These are phyloP conservation scores for Litchi chinensis DNA, from an alignment of 345 rosid species.

Conservation along the genomic window DNA sequence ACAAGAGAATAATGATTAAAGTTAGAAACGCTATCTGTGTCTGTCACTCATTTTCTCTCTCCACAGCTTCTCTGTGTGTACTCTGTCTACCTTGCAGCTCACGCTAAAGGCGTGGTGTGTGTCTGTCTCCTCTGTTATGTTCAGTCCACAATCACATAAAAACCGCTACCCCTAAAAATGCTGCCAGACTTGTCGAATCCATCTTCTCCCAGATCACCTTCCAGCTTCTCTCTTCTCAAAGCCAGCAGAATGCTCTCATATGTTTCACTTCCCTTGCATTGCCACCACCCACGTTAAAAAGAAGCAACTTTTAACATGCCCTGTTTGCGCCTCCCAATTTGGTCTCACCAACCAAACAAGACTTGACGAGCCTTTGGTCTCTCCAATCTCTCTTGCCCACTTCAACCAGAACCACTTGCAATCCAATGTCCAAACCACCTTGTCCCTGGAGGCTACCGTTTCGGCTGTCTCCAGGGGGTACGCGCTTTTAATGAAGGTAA, in stretches of 20 bases:
- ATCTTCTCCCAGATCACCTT: constrained; percentile 75
- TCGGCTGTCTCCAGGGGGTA: constrained; percentile 54
- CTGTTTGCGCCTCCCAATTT: constrained; percentile 63
- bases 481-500: constrained; percentile 60
- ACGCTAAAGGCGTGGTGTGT: constrained; percentile 77
- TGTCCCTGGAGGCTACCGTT: constrained; percentile 64
- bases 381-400: constrained; percentile 53
- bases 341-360: constrained; percentile 23
- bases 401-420: constrained; percentile 40
- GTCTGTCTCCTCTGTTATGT: constrained; percentile 50
- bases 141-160: constrained; percentile 39
- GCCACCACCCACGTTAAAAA: constrained; percentile 44
- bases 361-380: constrained; percentile 63
- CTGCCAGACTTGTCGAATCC: constrained; percentile 23
- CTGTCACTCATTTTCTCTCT: constrained; percentile 21
- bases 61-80: background rate
- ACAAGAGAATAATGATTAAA: background rate
- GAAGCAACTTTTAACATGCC: constrained; percentile 55
- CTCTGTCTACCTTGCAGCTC: constrained; percentile 53
- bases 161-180: no score
- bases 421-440: background rate
- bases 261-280: constrained; percentile 82
- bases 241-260: constrained; percentile 80
- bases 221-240: constrained; percentile 70
- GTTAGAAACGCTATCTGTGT: background rate